Base-by-base conservation (phyloP, 2,329 filamentous ascomycete species). In the Hymenoscyphus fructigenus region DNA sequence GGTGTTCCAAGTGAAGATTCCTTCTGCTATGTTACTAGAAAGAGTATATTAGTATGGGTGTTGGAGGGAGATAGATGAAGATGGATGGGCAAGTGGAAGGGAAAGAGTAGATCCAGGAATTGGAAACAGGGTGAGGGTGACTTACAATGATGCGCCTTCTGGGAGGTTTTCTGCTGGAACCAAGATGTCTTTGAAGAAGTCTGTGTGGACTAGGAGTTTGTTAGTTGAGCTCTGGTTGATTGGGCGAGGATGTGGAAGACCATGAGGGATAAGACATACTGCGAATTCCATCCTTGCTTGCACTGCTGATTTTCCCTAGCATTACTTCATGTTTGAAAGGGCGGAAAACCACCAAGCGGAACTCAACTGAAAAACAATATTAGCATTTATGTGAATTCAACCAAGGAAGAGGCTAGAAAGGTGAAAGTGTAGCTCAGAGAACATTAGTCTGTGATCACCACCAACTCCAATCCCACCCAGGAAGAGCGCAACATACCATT, bases 291-390 rank as follows among this genome's bases (percentile, higher is more conserved):
- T 88, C 81, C 7, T 88, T 83, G 0, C 85, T 89, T 41, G 89
- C 88, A 69, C 87, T 88, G 68, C 89, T 89, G 77, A 99, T 97
- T 69, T 88, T 89, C 17, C 91, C 95, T 56, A 91, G 83, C 73
- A 99, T 84, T 66, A 97, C 92, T 76, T 99, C 95, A 58, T 92
- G 92, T 75, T 96, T 96, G 81, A 97, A 98, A 0, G 95, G 95
- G 28, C 95, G 88, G 77, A 98, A 99, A 34, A 99, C 93, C 20
- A 97, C 84, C 75, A 99, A 83, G 26, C 93, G 91, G 74, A 98
- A 99, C 76, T 96, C 93, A 59, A 96, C 94, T 95, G 69, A 20
- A 10, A 50, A 32, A 53, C 14, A 32, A 20, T n/a, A 20, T 36
- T n/a, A n/a, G 62, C 26, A 26, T 12, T 23, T 10, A 10, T 53